Evolutionary conservation across 352 stramenopile genomes (phyloP).

Genomic region (Globisporangium spinosum): DNA sequence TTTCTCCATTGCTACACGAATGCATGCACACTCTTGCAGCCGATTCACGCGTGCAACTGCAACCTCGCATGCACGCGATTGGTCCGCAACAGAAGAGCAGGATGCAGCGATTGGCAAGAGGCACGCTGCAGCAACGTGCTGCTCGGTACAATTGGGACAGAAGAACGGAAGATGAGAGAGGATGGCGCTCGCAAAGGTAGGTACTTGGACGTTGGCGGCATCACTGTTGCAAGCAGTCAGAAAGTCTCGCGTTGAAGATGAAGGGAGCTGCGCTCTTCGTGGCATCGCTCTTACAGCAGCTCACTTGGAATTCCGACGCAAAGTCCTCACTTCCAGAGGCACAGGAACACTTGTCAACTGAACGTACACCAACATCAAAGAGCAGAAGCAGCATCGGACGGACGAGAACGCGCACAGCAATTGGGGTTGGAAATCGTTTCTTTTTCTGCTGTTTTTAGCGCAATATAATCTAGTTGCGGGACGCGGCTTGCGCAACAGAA

Average conservation of each 20-base stretch:
- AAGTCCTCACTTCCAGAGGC: too few species aligned
- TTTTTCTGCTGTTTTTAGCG: background rate
- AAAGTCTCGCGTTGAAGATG: background rate
- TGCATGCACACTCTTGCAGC: background rate
- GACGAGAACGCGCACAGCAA: background rate
- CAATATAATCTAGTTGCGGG: slow-evolving; percentile 15
- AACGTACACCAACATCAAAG: background rate
- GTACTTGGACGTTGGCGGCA: background rate
- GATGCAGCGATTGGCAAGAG: slow-evolving; percentile 9
- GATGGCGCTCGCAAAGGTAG: background rate
- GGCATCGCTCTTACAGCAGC: background rate
- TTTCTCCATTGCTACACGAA: background rate
- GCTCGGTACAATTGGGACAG: background rate
- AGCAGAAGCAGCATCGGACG: background rate
- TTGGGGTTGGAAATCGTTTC: background rate
- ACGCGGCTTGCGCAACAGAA: background rate
- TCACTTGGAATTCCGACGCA: too few species aligned
- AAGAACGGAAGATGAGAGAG: background rate
- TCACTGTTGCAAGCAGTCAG: background rate
- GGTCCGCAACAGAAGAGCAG: background rate
- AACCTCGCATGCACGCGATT: background rate
- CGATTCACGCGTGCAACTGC: background rate
- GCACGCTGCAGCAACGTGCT: slow-evolving; percentile 1
- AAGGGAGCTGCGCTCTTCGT: background rate
- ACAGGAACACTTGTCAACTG: too few species aligned